Evolutionary conservation across 768 basidiomycete genomes (phyloP), one percentile per base, ranked within the genome.

Genomic region (Hericium alpestre): DNA sequence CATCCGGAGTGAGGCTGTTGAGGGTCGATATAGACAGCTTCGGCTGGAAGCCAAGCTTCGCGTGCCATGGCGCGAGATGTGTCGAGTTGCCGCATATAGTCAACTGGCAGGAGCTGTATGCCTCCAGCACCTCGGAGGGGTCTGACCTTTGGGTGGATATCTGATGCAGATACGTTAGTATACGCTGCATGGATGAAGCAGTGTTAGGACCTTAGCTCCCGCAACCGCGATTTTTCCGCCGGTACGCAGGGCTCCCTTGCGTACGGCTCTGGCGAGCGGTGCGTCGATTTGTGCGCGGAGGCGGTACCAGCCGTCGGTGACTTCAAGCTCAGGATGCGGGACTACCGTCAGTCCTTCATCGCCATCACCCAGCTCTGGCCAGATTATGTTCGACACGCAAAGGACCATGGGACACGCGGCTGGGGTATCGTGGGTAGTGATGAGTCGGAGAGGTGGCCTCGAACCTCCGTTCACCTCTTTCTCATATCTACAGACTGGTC

Each of bases 251-350:
- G 78, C 74, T 0, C 88, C 85, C 23, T 77, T 78, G 49, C 75
- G 74, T 9, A 88, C 71, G 1, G 90, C 94, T 47, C 86, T 78
- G 2, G 76, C 76, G 20, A 99, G 74, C 3, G 87, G 79, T 18
- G 72, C 71, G 69, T 98, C 96, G 12, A 90, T 75, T 49, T 77
- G 76, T 0, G 92, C 89, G 13, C 83, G 81, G 7, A 98, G 74
- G 27, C 84, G 74, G 65, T 99, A 99, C 96, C 96, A 99, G 13
- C 96, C 96, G 66, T 99, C 96, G 0, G 93, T 93, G n/a, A 98
- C 72, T 69, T 97, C 96, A 6, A 99, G 70, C 61, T 84, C 80
- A 0, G 85, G 79, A 62, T 75, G 69, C 2, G 73, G 65, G 22
- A 72, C 72, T 25, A 70, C 64, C 4, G 72, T 63, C 18, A 69